Evolutionary conservation across 2,329 filamentous ascomycete genomes (phyloP).

Genomic region (Colletotrichum sp.): DNA sequence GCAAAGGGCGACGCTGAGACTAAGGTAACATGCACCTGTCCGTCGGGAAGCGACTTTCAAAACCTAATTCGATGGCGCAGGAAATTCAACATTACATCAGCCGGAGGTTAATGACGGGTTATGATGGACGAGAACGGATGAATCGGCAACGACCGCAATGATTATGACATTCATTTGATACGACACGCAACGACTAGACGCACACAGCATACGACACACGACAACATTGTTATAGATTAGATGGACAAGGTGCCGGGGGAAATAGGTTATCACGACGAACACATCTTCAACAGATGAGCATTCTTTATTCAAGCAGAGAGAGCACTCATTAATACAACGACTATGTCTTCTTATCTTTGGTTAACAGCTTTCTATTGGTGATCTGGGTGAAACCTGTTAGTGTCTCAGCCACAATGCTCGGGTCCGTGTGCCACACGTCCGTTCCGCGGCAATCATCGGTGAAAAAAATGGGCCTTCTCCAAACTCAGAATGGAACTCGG

Average conservation of each 20-base stretch:
- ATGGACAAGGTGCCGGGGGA: neutral
- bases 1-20: neutral
- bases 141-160: neutral
- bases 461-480: neutral
- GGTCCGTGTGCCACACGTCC: conserved; percentile 17
- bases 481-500: neutral
- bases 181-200: neutral
- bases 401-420: conserved; percentile 4
- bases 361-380: neutral
- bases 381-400: conserved; percentile 12
- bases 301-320: neutral
- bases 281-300: conserved; percentile 5
- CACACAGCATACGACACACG: neutral
- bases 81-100: neutral
- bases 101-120: neutral
- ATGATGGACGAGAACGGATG: neutral
- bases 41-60: neutral
- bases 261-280: neutral
- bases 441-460: conserved; percentile 22
- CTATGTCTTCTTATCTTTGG: neutral
- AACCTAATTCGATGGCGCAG: neutral
- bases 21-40: neutral
- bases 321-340: conserved; percentile 1
- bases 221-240: neutral
- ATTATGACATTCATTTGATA: conserved; percentile 15